Evolutionary conservation across 2,329 filamentous ascomycete genomes (phyloP).

Genomic region (Ceratocystis alfenasii): DNA sequence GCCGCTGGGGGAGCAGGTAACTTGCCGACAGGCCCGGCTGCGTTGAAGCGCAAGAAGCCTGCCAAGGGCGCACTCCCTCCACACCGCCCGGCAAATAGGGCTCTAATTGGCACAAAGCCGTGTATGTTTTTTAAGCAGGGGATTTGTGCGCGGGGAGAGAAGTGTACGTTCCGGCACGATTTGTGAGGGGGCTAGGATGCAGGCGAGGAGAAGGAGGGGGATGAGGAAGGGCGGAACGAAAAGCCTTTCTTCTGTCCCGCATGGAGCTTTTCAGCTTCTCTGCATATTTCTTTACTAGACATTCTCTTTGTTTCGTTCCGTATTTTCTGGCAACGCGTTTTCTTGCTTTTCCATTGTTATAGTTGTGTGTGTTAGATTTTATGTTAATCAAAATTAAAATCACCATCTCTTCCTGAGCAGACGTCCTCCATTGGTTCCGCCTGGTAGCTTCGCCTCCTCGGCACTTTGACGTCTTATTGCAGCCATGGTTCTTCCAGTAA

Average conservation of each 20-base stretch:
- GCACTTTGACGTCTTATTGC: not conserved
- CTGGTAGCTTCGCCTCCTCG: not conserved
- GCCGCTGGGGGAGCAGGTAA: conserved; percentile 24
- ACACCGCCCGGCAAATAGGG: conserved; percentile 40
- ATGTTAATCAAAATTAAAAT: not conserved
- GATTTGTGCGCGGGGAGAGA: conserved; percentile 59
- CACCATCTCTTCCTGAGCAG: not conserved
- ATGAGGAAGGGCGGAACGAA: not conserved
- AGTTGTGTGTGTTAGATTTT: not conserved
- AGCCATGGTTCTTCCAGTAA: not conserved
- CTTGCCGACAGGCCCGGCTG: conserved; percentile 21
- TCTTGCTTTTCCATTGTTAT: not conserved
- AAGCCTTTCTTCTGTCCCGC: not conserved
- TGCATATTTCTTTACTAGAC: not conserved
- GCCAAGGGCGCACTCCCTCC: conserved; percentile 33
- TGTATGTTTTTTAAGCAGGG: conserved; percentile 61
- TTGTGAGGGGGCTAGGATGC: not conserved
- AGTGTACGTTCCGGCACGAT: conserved; percentile 63
- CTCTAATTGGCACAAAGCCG: conserved; percentile 52
- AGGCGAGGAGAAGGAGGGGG: not conserved
- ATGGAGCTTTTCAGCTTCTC: not conserved
- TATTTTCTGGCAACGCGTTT: not conserved
- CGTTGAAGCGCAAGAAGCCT: conserved; percentile 32
- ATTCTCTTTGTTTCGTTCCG: not conserved
- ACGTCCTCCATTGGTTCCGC: not conserved